These are phyloP conservation scores for Purshia tridentata DNA, from an alignment of 306 rosid genomes.

Conservation along the genomic window DNA sequence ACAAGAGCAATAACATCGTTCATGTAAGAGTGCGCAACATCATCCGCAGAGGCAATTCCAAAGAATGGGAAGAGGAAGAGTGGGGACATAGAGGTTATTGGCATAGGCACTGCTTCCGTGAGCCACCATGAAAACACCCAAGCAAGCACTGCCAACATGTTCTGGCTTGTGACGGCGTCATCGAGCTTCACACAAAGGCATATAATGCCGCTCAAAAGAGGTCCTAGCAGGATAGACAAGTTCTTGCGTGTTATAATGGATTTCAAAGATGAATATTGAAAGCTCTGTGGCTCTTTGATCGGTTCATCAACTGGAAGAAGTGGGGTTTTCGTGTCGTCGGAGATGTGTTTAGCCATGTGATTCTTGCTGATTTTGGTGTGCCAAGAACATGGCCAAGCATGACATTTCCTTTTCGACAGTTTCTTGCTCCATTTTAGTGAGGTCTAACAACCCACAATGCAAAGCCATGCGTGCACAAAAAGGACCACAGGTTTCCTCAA, in stretches of 20 bases:
- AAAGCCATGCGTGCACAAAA: no score
- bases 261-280: constrained; percentile 4
- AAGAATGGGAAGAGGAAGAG: constrained; percentile 80
- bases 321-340: constrained; percentile 49
- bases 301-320: constrained; percentile 51
- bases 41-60: constrained; percentile 63
- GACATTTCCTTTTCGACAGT: no score
- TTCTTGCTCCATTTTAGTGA: no score
- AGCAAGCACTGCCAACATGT: constrained; percentile 69
- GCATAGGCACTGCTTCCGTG: constrained; percentile 73
- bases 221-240: constrained; percentile 53
- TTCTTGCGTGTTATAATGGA: constrained; percentile 39
- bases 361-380: constrained; percentile 2
- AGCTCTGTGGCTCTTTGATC: constrained; percentile 13
- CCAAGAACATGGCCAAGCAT: no score
- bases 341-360: constrained; percentile 10
- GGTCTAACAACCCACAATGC: no score
- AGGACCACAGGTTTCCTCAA: background rate
- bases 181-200: constrained; percentile 47
- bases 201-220: constrained; percentile 43
- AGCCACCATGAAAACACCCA: constrained; percentile 88
- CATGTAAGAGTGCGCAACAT: constrained; percentile 73
- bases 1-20: constrained; percentile 77
- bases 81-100: constrained; percentile 79
- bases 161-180: constrained; percentile 39